These are phyloP conservation scores for Herpotrichia juniperi DNA, from an alignment of 2,329 filamentous ascomycete genomes.

Conservation along the genomic window DNA sequence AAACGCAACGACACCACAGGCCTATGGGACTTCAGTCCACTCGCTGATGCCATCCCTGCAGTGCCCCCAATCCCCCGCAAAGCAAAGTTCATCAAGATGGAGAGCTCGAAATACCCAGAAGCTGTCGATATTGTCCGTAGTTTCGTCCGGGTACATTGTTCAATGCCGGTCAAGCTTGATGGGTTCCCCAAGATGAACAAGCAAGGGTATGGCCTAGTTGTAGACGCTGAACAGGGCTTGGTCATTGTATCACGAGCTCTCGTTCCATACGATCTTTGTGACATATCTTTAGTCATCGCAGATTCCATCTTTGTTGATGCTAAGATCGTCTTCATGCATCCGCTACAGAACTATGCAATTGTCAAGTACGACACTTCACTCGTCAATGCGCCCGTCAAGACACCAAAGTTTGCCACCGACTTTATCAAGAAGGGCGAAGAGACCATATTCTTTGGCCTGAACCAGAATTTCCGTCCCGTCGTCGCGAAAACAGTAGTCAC, in stretches of 20 bases:
- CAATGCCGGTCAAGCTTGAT: constrained; percentile 94
- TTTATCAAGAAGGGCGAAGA: constrained; percentile 91
- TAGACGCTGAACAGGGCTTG: constrained; percentile 93
- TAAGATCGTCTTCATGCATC: constrained; percentile 94
- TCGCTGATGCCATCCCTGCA: constrained; percentile 80
- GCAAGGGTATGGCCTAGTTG: constrained; percentile 95
- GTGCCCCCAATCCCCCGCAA: constrained; percentile 73
- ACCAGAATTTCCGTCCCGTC: constrained; percentile 91
- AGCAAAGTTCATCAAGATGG: constrained; percentile 90
- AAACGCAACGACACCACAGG: constrained; percentile 88
- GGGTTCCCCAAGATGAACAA: constrained; percentile 96
- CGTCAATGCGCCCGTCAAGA: constrained; percentile 92
- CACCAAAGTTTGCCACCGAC: constrained; percentile 79
- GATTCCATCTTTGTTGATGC: constrained; percentile 94
- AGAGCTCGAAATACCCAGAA: constrained; percentile 84
- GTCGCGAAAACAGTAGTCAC: constrained; percentile 94
- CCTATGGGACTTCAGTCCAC: constrained; percentile 90
- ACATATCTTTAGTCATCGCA: constrained; percentile 94
- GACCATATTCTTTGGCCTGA: constrained; percentile 98
- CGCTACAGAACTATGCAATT: constrained; percentile 94
- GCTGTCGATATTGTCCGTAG: constrained; percentile 94
- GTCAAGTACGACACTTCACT: constrained; percentile 92
- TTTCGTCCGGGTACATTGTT: constrained; percentile 91
- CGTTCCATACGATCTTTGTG: constrained; percentile 94
- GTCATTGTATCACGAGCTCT: constrained; percentile 94